Conservation (phyloP, 2,329 filamentous ascomycete species). For the Podosphaera leucotricha region DNA sequence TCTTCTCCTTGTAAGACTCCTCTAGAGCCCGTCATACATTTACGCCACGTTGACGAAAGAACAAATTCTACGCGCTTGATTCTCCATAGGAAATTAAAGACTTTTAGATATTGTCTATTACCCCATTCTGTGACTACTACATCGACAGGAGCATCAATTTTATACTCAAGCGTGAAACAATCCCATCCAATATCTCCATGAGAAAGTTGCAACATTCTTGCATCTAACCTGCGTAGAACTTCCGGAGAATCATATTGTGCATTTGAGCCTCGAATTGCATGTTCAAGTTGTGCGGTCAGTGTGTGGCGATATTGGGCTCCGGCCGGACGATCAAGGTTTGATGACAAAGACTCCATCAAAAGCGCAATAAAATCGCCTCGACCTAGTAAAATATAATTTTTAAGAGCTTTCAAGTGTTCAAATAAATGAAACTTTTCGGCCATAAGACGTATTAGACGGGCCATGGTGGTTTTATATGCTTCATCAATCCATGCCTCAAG, state of each 20-base stretch:
- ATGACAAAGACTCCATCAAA: slow-evolving; percentile 85
- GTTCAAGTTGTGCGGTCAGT: slow-evolving; percentile 88
- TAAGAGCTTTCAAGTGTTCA: slow-evolving; percentile 72
- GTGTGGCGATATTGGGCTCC: slow-evolving; percentile 93
- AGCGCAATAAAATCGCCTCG: slow-evolving; percentile 95
- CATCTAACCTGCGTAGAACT: slow-evolving; percentile 74
- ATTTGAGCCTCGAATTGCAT: slow-evolving; percentile 90
- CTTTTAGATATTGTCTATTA: slow-evolving; percentile 87
- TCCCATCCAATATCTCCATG: slow-evolving; percentile 98
- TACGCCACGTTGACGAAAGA: slow-evolving; percentile 71
- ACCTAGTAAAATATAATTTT: slow-evolving; percentile 82
- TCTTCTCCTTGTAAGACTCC: slow-evolving; percentile 71
- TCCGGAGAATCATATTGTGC: slow-evolving; percentile 88
- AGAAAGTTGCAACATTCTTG: slow-evolving; percentile 91
- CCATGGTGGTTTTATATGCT: slow-evolving; percentile 96
- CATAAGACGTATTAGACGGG: slow-evolving; percentile 80
- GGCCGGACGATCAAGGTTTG: slow-evolving; percentile 84
- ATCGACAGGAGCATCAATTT: slow-evolving; percentile 87
- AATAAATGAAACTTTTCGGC: slow-evolving; percentile 86
- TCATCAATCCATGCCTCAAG: slow-evolving; percentile 87
- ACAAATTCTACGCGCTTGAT: slow-evolving; percentile 96
- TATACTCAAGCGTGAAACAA: slow-evolving; percentile 96
- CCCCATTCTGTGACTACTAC: slow-evolving; percentile 94
- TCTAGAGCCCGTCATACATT: slow-evolving; percentile 82
- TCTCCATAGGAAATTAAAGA: slow-evolving; percentile 97